Evolutionary conservation across 345 rosid species (phyloP), one percentile per base, ranked within the genome.

Genomic region (Lepidium aucheri): DNA sequence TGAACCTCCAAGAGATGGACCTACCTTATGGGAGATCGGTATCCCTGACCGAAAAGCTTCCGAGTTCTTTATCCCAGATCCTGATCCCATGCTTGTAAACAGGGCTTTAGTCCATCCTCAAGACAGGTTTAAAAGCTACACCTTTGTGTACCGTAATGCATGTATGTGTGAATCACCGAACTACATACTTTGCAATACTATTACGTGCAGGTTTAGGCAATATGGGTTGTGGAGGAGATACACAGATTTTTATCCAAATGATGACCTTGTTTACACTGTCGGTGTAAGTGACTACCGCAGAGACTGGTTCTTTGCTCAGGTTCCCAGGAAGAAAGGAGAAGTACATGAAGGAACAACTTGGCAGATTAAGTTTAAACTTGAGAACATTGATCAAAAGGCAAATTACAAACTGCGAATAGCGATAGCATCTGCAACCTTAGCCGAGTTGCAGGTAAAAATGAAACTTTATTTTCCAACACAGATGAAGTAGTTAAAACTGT

Each of bases 11-110:
- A 88, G 99, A 77, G 84, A 88, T 58, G 97, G 99, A 39, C 89
- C 96, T 11, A 94, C 96, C 12, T 53, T 94, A 70, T 94, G 99
- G 99, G 99, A 94, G 77, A 94, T 94, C 45, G 99, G 99, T 68
- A 69, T 84, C 55, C 97, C 99, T 30, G 90, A 90, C 70, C 83
- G 96, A n/a, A 74, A 89, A n/a, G 95, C 96, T 14, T 84, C 89
- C 0, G 92, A 85, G 57, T 94, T 94, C 74, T 83, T 74, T 76
- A 51, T 90, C 57, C 97, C 99, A 2, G 90, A 88, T 67, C 92
- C 97, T 42, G 78, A 90, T 74, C 90, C 92, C 1, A 77, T 45
- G 9, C 76, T 80, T 68, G 50, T 83, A n/a, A 93, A 93, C 61
- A 83, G 74, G 18, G 71, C 24, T 36, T 65, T 73, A 58, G 71